Evolutionary conservation across 805 yeast genomes (phyloP), one percentile per base, ranked within the genome.

Genomic region (Saccharomycodes ludwigii): DNA sequence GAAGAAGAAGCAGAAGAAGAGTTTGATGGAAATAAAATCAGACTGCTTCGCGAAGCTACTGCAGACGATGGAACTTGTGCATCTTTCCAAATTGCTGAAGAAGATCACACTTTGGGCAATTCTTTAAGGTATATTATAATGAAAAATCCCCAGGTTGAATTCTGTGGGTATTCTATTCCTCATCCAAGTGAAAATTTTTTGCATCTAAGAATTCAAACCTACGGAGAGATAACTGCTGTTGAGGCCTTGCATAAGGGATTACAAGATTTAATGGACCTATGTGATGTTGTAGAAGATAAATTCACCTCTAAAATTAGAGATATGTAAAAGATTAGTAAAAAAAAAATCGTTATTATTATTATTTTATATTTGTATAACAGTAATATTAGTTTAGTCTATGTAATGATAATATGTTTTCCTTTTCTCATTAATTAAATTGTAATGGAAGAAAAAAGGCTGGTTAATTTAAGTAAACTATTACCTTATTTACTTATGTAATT

Each of bases 71-170:
- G 95, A 27, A 71, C 88, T 26, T 85, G 94, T 18, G 95, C 94
- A 1, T 83, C 95, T 4, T 91, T 91, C 63, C 94, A 88, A 58
- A 78, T 91, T 39, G 54, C 73, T 20, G 91, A 85, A 44, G 98
- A 91, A 57, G 98, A 91, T 58, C 98, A 91, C 54, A 91, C 98
- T 1, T 60, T 91, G 31, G 98, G 98, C 16, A 91, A 91, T 50
- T 80, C 97, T 5, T 68, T 91, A 32, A 75, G 96, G 54, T 86
- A 85, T 58, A 75, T 88, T 53, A 84, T 91, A 46, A 85, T 91
- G 94, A 86, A 88, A 61, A 91, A 91, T 50, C 95, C 96, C 23
- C 94, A 85, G 42, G 98, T 91, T 17, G 98, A 91, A 52, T 91
- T 91, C 56, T 88, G 97, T 52, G 98, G 98, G 35, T 91, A 91